A percentile compares a stretch with the other conserved stretches of the same genome.
phyloP scores from a whole-genome alignment of 129 eudicot genomes.

The Chrysanthemum makinoi region DNA sequence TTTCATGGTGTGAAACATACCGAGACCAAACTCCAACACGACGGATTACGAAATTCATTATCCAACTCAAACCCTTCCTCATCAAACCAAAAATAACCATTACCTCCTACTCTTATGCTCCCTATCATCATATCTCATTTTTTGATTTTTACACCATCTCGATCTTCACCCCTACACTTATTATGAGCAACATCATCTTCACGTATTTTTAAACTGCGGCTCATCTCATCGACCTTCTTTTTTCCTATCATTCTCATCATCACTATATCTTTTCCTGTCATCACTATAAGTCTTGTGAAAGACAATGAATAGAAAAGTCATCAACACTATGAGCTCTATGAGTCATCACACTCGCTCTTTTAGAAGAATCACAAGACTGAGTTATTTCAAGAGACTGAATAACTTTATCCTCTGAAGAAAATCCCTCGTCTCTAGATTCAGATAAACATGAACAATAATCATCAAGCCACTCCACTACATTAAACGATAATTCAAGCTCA shows the following conservation, averaged over 20 bases:
- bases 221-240: constrained; percentile 18
- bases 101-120: background rate
- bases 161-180: constrained; percentile 10
- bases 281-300: no score
- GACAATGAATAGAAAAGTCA: no score
- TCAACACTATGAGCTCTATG: no score
- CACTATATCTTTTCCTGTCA: no score
- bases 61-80: background rate
- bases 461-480: no score
- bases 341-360: no score
- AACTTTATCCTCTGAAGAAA: no score
- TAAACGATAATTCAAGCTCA: no score
- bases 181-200: background rate
- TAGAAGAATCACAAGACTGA: background rate
- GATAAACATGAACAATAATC: no score
- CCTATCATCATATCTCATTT: constrained; percentile 1
- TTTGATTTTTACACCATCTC: background rate
- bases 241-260: no score
- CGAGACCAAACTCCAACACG: background rate
- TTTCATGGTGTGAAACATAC: background rate
- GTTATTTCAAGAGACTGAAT: no score
- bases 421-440: no score
- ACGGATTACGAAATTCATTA: background rate
- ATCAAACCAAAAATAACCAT: background rate
- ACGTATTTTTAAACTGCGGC: background rate